Conservation (phyloP, 495 filamentous ascomycete species). For the Sphaerosporella brunnea region DNA sequence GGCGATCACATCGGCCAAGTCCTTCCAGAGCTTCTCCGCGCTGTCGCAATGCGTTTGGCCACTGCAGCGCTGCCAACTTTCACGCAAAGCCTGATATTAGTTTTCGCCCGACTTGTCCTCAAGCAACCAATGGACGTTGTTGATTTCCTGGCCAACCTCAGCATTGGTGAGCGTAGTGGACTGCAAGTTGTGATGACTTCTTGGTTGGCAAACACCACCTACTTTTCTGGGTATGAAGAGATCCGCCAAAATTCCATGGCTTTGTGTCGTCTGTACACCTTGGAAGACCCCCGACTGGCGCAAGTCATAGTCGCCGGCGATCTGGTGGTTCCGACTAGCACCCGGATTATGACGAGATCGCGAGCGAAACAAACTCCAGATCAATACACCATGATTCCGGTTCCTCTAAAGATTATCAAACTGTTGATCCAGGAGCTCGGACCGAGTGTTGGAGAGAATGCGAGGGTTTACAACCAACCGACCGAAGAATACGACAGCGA, state of each 20-base stretch:
- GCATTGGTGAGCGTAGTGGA: slow-evolving; percentile 56
- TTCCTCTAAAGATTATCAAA: slow-evolving; percentile 87
- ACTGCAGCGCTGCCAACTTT: slow-evolving; percentile 67
- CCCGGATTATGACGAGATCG: slow-evolving; percentile 83
- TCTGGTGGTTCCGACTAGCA: slow-evolving; percentile 59
- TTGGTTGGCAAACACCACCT: slow-evolving; percentile 92
- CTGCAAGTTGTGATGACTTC: slow-evolving; percentile 76
- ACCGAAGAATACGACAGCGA: slow-evolving; percentile 41
- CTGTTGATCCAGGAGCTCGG: slow-evolving; percentile 78
- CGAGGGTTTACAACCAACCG: slow-evolving; percentile 27
- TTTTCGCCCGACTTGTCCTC: slow-evolving; percentile 79
- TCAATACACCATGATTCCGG: slow-evolving; percentile 70
- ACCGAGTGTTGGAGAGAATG: slow-evolving; percentile 35
- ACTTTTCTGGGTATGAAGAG: slow-evolving; percentile 90
- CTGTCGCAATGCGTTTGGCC: slow-evolving; percentile 70
- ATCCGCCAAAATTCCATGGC: slow-evolving; percentile 93
- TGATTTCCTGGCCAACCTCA: slow-evolving; percentile 69
- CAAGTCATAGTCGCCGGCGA: slow-evolving; percentile 80
- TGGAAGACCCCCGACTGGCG: slow-evolving; percentile 64
- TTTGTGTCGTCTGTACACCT: slow-evolving; percentile 67
- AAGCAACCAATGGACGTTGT: slow-evolving; percentile 75
- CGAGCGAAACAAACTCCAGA: slow-evolving; percentile 68
- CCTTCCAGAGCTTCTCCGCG: slow-evolving; percentile 70
- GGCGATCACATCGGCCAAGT: slow-evolving; percentile 74
- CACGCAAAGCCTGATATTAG: slow-evolving; percentile 81